Evolutionary conservation across 371 early-diverging fungal species (phyloP), one percentile per base, ranked within the genome.

Genomic region (Actinomortierella wolfii): DNA sequence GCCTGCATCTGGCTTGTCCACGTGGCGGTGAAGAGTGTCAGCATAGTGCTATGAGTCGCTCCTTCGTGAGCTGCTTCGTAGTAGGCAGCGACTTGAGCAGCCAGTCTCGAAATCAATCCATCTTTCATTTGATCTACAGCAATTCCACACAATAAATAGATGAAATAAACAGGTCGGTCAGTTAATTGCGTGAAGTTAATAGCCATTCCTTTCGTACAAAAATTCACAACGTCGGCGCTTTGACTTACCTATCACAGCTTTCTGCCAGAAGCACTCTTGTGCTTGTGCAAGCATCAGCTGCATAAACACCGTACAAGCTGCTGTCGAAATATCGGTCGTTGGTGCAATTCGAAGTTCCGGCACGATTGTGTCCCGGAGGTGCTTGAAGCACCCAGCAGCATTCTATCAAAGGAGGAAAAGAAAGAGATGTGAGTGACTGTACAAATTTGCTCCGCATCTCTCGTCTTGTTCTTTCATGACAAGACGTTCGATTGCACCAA

Each of bases 201-300:
- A 23, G 8, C 47, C 54, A 40, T 17, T 54, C 42, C 24, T 41
- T 25, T 20, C 8, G 28, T n/a, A 15, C 20, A 25, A n/a, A n/a
- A n/a, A n/a, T n/a, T n/a, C n/a, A n/a, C n/a, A n/a, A n/a, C n/a
- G n/a, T n/a, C n/a, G 24, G 20, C 18, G 25, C 17, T 17, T 25
- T 14, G n/a, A 47, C 47, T 54, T 65, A 78, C 78, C 78, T 21
- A 76, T 79, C 1, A 90, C 86, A 17, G 93, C 90, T 51, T 92
- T 89, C 55, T 84, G 86, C 92, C 91, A 94, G 48, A 88, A 86
- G 61, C 90, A 92, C 74, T 95, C 94, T 64, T 95, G 94, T 24
- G 95, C 95, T 70, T 94, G 95, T 8, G 94, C 92, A 8, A 95
- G 83, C 92, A 93, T 94, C 18, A 92, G 76, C 43, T 86, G 83